Evolutionary conservation across 1,139 yeast species (phyloP), one percentile per base, ranked within the genome.

Genomic region (Diutina ranongensis): DNA sequence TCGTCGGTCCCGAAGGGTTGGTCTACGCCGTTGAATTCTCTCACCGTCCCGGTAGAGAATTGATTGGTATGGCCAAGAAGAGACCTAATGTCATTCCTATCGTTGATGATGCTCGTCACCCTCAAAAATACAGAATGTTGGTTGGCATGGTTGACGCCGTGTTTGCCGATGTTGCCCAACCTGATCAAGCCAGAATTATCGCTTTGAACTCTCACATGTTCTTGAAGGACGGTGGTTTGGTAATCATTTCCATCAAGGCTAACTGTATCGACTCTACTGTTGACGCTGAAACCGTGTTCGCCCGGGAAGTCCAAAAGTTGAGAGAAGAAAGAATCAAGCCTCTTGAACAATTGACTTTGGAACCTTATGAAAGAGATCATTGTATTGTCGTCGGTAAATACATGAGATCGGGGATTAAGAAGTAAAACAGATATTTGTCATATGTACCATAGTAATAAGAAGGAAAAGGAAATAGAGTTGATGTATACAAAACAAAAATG

Each of bases 211-310:
- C 97, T 49, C 98, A 92, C 70, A 77, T 89, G 78, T 92, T 92
- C 83, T 78, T 92, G 65, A 92, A 94, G 72, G 97, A 92, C 69
- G 88, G 83, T 71, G 98, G 98, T 72, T 94, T 95, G 65, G 97
- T 92, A 57, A 94, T 92, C 55, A 92, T 92, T 63, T 88, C 97
- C 60, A 89, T 92, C 72, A 89, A 92, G 80, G 97, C 98, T 59
- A 92, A 92, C 87, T 92, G 97, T 87, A 92, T 92, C 67, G 98
- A 92, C 72, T 92, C 97, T 47, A 92, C 98, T 51, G 97, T 92
- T 51, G 97, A 89, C 65, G 98, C 98, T 56, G 97, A 92, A 76
- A 89, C 97, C 51, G 98, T 92, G 53, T 92, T 92, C 65, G 97
- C 98, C 53, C 87, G 97, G 75, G 98, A 92, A 75, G 97, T 92